phyloP scores from a whole-genome alignment of 176 grass and related monocot species.

The Oryza meridionalis region DNA sequence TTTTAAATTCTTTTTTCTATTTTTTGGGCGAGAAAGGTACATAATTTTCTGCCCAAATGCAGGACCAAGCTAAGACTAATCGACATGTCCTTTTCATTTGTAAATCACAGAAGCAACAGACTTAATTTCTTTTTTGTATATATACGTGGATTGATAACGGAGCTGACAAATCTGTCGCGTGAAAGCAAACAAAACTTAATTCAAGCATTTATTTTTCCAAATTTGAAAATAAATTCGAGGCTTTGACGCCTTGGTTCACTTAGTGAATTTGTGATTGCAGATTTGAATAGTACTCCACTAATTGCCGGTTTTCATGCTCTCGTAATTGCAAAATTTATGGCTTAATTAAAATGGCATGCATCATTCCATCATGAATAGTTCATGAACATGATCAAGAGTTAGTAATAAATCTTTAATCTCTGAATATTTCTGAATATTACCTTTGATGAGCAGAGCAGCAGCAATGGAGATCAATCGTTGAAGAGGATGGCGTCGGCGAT shows the following conservation, averaged over 20 bases:
- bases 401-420: not conserved
- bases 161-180: not conserved
- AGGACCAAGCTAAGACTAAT: not conserved
- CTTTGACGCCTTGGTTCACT: not conserved
- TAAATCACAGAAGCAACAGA: constrained; percentile 1
- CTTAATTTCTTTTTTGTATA: not conserved
- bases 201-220: not conserved
- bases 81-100: not conserved
- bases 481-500: constrained; percentile 75
- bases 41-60: not conserved
- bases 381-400: not conserved
- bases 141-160: not conserved
- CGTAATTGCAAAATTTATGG: not conserved
- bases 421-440: constrained; percentile 30
- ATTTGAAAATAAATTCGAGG: not conserved
- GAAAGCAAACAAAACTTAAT: not conserved
- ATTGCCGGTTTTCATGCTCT: not conserved
- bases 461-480: constrained; percentile 45
- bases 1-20: not conserved
- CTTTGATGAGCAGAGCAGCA: not conserved
- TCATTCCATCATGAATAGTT: not conserved
- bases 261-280: not conserved
- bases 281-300: not conserved
- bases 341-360: not conserved
- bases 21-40: not conserved